phyloP scores from a whole-genome alignment of 1,139 yeast genomes.

The Sugiyamaella sp. region DNA sequence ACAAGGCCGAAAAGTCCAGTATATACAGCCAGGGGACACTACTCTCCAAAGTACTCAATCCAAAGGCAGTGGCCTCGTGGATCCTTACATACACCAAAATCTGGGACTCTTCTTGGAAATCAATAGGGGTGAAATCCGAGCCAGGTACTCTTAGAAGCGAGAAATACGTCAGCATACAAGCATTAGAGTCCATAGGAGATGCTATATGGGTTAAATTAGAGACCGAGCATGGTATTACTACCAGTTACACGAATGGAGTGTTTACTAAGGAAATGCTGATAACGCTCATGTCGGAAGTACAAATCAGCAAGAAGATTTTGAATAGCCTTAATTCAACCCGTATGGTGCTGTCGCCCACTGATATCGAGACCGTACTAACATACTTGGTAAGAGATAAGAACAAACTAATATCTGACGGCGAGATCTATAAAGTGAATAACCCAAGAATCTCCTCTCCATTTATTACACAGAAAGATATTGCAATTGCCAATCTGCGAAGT shows the following conservation, averaged over 20 bases:
- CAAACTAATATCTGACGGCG: conserved; percentile 28
- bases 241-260: conserved; percentile 34
- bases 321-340: conserved; percentile 4
- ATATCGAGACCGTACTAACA: conserved; percentile 36
- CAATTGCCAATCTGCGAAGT: conserved; percentile 38
- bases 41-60: not conserved
- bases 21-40: conserved; percentile 24
- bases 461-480: conserved; percentile 37
- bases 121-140: conserved; percentile 28
- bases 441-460: conserved; percentile 16
- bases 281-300: conserved; percentile 14
- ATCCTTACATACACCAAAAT: conserved; percentile 31
- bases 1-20: conserved; percentile 24
- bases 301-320: not conserved
- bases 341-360: conserved; percentile 28
- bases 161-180: conserved; percentile 35
- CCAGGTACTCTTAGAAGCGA: conserved; percentile 34
- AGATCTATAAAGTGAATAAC: conserved; percentile 32
- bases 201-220: conserved; percentile 27
- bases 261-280: conserved; percentile 33
- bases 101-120: conserved; percentile 32
- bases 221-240: conserved; percentile 21
- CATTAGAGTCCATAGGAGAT: conserved; percentile 31
- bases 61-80: conserved; percentile 29
- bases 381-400: conserved; percentile 37